These are phyloP conservation scores for Phytophthora citricola DNA, from an alignment of 352 stramenopile genomes.

Conservation along the genomic window DNA sequence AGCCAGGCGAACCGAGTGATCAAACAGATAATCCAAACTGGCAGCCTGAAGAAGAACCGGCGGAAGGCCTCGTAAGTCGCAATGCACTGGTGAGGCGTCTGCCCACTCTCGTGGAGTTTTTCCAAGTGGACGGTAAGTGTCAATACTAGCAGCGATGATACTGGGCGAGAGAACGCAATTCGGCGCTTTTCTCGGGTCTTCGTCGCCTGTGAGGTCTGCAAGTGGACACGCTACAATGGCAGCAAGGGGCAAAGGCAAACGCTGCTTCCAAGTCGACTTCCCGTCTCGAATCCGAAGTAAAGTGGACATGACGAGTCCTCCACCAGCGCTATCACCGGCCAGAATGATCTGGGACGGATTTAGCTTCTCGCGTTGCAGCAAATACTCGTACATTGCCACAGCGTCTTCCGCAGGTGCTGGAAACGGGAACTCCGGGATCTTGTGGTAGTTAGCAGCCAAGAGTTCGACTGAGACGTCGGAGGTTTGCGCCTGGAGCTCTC, in stretches of 20 bases:
- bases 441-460: constrained; percentile 43
- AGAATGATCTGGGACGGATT: constrained; percentile 32
- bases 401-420: constrained; percentile 31
- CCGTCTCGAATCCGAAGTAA: constrained; percentile 28
- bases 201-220: constrained; percentile 8
- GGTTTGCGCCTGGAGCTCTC: constrained; percentile 7
- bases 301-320: constrained; percentile 32
- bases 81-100: constrained; percentile 35
- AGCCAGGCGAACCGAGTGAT: constrained; percentile 19
- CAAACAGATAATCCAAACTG: constrained; percentile 23
- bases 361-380: constrained; percentile 25
- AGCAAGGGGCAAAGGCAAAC: constrained; percentile 16
- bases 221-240: constrained; percentile 18
- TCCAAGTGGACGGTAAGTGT: constrained; percentile 6
- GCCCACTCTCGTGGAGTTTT: constrained; percentile 11
- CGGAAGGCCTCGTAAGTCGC: constrained; percentile 23
- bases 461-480: constrained; percentile 19
- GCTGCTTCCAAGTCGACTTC: constrained; percentile 1
- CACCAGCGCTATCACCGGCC: constrained; percentile 37
- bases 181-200: background rate
- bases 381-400: constrained; percentile 31
- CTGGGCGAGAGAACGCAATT: constrained; percentile 11
- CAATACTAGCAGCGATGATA: constrained; percentile 6
- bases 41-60: constrained; percentile 30
- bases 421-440: constrained; percentile 25